Evolutionary conservation across 768 basidiomycete species (phyloP).

Genomic region (Cyathus striatus): DNA sequence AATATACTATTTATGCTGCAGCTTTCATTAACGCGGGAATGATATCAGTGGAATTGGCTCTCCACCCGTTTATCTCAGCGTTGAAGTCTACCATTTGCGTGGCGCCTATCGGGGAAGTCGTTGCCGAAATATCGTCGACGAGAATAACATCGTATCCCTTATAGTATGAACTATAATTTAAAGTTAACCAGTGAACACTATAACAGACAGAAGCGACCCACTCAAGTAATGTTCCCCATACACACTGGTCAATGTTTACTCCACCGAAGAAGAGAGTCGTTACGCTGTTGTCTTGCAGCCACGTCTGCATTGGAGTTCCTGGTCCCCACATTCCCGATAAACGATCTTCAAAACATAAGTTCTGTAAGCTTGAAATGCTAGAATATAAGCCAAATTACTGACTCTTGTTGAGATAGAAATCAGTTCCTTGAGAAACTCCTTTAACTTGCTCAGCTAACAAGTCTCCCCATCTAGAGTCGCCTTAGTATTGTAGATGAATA

Average conservation of each 20-base stretch:
- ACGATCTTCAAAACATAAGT: constrained; percentile 13
- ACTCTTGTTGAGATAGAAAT: constrained; percentile 31
- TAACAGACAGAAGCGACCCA: constrained; percentile 4
- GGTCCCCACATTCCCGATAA: constrained; percentile 28
- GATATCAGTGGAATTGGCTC: constrained; percentile 22
- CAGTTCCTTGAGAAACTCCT: constrained; percentile 23
- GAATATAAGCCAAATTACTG: background rate
- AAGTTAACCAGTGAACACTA: background rate
- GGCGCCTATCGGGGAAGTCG: constrained; percentile 21
- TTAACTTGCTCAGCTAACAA: constrained; percentile 19
- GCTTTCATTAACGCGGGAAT: constrained; percentile 10
- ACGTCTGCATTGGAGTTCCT: constrained; percentile 26
- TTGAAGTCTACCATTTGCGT: constrained; percentile 27
- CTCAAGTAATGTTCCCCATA: constrained; percentile 26
- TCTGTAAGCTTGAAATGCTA: background rate
- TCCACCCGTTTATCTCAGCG: constrained; percentile 20
- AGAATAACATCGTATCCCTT: constrained; percentile 29
- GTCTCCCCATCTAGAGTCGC: constrained; percentile 13
- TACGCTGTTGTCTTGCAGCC: constrained; percentile 25
- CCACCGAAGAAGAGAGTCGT: constrained; percentile 27
- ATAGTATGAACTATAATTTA: constrained; percentile 19
- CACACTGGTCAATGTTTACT: constrained; percentile 29
- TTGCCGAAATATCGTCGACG: constrained; percentile 25
- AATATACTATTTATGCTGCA: too few relatives aligned
- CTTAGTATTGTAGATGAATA: background rate